Evolutionary conservation across 2,329 filamentous ascomycete species (phyloP).

Genomic region (Diaporthe amygdali): DNA sequence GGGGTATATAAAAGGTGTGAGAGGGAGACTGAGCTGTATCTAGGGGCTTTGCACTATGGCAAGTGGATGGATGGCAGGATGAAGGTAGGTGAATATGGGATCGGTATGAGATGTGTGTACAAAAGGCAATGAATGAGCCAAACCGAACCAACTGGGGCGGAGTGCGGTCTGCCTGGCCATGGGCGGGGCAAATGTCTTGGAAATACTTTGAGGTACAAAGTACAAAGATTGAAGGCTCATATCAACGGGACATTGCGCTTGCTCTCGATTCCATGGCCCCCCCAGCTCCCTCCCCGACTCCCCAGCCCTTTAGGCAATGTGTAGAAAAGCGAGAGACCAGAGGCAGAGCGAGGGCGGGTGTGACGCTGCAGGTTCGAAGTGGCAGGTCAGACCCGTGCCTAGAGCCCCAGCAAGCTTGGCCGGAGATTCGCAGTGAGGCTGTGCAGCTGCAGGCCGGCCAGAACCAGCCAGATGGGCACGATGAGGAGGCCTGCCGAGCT

Average conservation of each 20-base stretch:
- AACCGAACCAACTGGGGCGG: not conserved
- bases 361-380: constrained; percentile 3
- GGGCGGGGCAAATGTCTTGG: constrained; percentile 15
- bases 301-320: not conserved
- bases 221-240: not conserved
- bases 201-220: not conserved
- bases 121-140: not conserved
- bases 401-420: constrained; percentile 7
- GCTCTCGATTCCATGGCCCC: not conserved
- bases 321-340: not conserved
- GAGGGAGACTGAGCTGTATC: not conserved
- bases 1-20: not conserved
- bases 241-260: not conserved
- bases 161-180: constrained; percentile 18
- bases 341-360: not conserved
- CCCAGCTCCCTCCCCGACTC: too few species aligned
- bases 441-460: constrained; percentile 16
- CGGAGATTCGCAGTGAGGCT: constrained; percentile 14
- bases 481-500: constrained; percentile 6
- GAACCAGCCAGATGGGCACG: not conserved
- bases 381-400: constrained; percentile 10
- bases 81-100: not conserved
- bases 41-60: not conserved
- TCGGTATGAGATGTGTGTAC: not conserved
- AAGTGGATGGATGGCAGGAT: not conserved